Conservation (phyloP, 2,329 filamentous ascomycete genomes). For the Orbilia javanica region DNA sequence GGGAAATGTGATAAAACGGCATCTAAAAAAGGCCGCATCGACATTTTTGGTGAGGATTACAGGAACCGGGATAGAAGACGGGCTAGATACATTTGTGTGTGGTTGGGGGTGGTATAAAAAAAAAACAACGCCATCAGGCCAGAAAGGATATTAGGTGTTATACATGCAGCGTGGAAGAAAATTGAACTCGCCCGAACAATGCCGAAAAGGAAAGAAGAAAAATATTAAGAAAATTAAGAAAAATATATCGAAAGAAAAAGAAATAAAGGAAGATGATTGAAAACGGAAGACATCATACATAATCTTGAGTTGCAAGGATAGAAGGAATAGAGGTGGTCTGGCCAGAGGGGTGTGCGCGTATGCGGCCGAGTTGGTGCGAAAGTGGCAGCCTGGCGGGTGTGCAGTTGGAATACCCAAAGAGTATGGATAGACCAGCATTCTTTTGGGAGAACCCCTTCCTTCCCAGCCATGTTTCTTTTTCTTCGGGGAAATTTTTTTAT, state of each 20-base stretch:
- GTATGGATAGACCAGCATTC: slow-evolving; percentile 32
- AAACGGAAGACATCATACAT: slow-evolving; percentile 45
- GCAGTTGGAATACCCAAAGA: slow-evolving; percentile 32
- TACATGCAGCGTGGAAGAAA: slow-evolving; percentile 30
- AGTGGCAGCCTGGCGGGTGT: slow-evolving; percentile 40
- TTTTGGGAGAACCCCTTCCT: slow-evolving; percentile 30
- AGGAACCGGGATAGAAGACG: neutral
- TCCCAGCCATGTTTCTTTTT: slow-evolving; percentile 31
- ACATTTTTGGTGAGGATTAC: neutral
- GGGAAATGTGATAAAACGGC: slow-evolving; percentile 18
- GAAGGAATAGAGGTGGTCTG: slow-evolving; percentile 5
- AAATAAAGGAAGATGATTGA: slow-evolving; percentile 25
- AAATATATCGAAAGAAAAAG: slow-evolving; percentile 19
- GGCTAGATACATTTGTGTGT: slow-evolving; percentile 49
- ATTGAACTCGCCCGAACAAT: slow-evolving; percentile 31
- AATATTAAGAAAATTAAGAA: slow-evolving; percentile 29
- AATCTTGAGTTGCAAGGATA: slow-evolving; percentile 5
- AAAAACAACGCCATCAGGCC: slow-evolving; percentile 5
- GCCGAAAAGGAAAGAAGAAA: slow-evolving; percentile 30
- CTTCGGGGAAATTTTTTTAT: slow-evolving; percentile 22
- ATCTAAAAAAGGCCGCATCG: neutral
- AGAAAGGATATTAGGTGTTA: slow-evolving; percentile 47
- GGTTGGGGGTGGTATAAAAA: slow-evolving; percentile 22
- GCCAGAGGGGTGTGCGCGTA: slow-evolving; percentile 38
- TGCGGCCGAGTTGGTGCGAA: slow-evolving; percentile 30